Base-by-base conservation (phyloP, 805 yeast species). In the Starmerella apicola region DNA sequence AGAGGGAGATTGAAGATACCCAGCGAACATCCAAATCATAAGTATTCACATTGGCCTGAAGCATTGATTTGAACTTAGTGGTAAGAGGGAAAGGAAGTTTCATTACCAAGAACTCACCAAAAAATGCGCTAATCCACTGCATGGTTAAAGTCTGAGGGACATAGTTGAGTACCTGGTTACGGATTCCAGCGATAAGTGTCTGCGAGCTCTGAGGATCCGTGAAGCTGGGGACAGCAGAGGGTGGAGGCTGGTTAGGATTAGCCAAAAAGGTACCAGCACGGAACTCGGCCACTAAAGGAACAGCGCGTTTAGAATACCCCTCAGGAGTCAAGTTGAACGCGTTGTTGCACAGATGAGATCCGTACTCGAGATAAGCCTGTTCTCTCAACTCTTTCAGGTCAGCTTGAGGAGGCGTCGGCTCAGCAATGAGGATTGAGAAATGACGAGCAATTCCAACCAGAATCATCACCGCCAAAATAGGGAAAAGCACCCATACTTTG, bases 1-100 rank as follows among this genome's bases (percentile, higher is more conserved):
- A 91, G 97, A 97, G 91, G 4, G 96, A 84, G 17, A 91, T 79
- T 3, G 95, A 77, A 27, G 91, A 78, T 15, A 91, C 97, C 75
- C 94, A 91, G 21, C 94, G 66, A 7, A 78, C 95, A 55, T 86
- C 91, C 42, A 91, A 65, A 52, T 88, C 93, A 1, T 78, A 69
- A 0, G 97, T 85, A 42, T 68, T 70, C 12, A 91, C 79, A 6
- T 96, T 94, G 22, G 72, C 74, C 60, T 91, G 98, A 32, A 91
- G 62, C 94, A 91, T 86, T 43, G 81, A 73, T 59, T 91, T 91
- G 66, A 91, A 91, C 44, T 86, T 76, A 24, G 76, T 68, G 0
- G 97, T 91, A 41, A 91, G 64, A 2, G 95, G 94, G 63, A 91
- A 91, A 15, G 98, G 98, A 39, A 91, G 65, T 56, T 75, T 75